Evolutionary conservation across 352 stramenopile genomes (phyloP), one percentile per base, ranked within the genome.

Genomic region (Pythium scleroteichum): DNA sequence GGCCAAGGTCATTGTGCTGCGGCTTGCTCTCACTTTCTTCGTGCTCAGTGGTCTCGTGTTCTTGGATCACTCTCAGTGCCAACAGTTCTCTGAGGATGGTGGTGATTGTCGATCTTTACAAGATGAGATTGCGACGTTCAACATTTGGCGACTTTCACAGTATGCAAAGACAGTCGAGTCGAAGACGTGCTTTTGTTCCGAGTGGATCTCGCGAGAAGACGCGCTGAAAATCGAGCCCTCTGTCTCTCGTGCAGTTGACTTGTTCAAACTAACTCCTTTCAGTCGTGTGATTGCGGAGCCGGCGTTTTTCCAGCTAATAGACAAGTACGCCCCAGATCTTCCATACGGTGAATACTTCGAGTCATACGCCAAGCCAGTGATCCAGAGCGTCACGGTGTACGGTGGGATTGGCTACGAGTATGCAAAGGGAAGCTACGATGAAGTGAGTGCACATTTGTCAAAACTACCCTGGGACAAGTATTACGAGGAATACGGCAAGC

Each of bases 281-380:
- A 62, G 57, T 29, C 56, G 64, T 16, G 58, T 52, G 17, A 47
- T 63, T 17, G 51, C 35, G 6, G 45, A 70, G 29, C 62, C 62
- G 16, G 61, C 26, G 4, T 44, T 53, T 24, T 20, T 52, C 2
- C 14, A 56, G 16, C 50, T 53, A 22, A 53, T 58, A 2, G 51
- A 57, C 17, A 32, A 16, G 27, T 62, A 67, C 22, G 33, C 62
- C 8, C 57, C 57, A 2, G 41, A 64, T 44, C 29, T 64, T 17
- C 52, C 59, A 19, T 58, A 55, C 32, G 16, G 51, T 22, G 52
- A 52, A 29, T 61, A 51, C 45, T 67, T 61, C 23, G 22, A 42
- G 4, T 35, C 50, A 24, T 66, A 66, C 29, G 59, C 41, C 16
- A 50, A 42, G 19, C 59, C 59, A 7, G 22, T 20, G 4, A 22